These are phyloP conservation scores for Coniochaeta pulveracea DNA, from an alignment of 2,329 filamentous ascomycete species.

Conservation along the genomic window DNA sequence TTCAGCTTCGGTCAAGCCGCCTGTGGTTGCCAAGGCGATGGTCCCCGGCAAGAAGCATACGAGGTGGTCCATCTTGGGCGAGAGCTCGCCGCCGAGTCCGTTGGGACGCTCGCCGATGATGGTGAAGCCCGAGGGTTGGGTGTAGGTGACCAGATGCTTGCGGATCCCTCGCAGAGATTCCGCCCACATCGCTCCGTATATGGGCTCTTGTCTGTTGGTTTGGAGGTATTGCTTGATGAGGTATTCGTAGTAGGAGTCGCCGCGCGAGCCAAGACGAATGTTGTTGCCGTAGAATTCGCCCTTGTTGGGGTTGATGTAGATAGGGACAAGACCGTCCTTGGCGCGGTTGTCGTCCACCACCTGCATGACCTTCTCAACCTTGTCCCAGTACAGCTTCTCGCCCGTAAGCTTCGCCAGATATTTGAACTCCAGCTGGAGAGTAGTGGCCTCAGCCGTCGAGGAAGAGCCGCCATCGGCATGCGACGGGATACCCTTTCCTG, in stretches of 20 bases:
- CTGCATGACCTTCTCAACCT: conserved; percentile 83
- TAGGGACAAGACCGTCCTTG: conserved; percentile 77
- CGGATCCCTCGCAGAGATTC: conserved; percentile 76
- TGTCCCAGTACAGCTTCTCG: conserved; percentile 85
- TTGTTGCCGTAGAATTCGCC: conserved; percentile 76
- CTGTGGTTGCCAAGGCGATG: conserved; percentile 79
- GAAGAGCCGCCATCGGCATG: conserved; percentile 80
- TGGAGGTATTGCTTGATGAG: conserved; percentile 97
- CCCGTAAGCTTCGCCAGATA: conserved; percentile 92
- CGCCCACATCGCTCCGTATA: conserved; percentile 91
- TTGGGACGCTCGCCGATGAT: conserved; percentile 76
- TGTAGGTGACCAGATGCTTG: conserved; percentile 87
- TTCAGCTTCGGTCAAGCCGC: conserved; percentile 61
- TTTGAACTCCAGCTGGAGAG: conserved; percentile 91
- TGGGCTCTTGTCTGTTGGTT: conserved; percentile 71
- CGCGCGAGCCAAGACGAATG: conserved; percentile 83
- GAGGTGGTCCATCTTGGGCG: conserved; percentile 94
- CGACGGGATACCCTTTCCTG: conserved; percentile 63
- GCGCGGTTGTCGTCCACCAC: conserved; percentile 74
- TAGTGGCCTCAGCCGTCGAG: conserved; percentile 88
- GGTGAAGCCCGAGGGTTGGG: conserved; percentile 68
- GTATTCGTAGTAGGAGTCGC: conserved; percentile 98
- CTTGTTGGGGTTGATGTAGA: conserved; percentile 71
- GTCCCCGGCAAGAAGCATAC: conserved; percentile 97
- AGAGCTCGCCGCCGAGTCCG: conserved; percentile 55